phyloP scores from a whole-genome alignment of 495 filamentous ascomycete genomes.

The Talaromyces borbonicus region DNA sequence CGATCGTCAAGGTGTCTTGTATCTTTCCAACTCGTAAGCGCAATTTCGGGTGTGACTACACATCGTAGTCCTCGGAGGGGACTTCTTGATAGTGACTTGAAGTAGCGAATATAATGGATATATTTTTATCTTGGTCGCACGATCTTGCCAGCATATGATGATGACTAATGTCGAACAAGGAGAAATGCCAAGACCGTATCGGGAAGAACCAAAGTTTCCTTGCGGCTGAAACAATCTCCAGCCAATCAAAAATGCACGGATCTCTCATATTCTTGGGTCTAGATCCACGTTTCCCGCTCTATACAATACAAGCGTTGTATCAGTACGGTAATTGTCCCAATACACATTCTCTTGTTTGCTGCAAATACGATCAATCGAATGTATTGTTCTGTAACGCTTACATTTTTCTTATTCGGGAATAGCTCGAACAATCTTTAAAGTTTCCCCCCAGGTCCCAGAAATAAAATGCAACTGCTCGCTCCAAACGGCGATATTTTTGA shows the following conservation, averaged over 20 bases:
- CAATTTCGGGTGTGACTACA: too few relatives aligned
- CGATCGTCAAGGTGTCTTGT: too few relatives aligned
- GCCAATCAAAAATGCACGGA: not conserved
- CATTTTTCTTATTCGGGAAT: not conserved
- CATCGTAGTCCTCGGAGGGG: too few relatives aligned
- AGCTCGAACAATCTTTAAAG: not conserved
- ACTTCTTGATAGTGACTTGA: too few relatives aligned
- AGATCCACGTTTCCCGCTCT: not conserved
- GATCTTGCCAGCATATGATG: too few relatives aligned
- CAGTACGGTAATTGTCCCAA: not conserved
- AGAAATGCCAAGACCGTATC: not conserved
- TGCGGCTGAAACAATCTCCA: not conserved
- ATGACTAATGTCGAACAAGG: too few relatives aligned
- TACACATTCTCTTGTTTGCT: not conserved
- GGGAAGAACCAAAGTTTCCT: not conserved
- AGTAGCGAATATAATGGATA: too few relatives aligned
- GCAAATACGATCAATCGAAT: not conserved
- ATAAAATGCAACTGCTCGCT: too few relatives aligned
- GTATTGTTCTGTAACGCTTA: not conserved
- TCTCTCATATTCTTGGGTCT: not conserved
- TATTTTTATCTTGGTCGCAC: too few relatives aligned
- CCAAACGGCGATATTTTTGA: too few relatives aligned
- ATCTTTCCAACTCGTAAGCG: too few relatives aligned
- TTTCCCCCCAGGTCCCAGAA: too few relatives aligned
- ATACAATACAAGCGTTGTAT: not conserved